These are phyloP conservation scores for Backusella psychrophila DNA, from an alignment of 192 early-diverging fungal genomes.

Conservation along the genomic window DNA sequence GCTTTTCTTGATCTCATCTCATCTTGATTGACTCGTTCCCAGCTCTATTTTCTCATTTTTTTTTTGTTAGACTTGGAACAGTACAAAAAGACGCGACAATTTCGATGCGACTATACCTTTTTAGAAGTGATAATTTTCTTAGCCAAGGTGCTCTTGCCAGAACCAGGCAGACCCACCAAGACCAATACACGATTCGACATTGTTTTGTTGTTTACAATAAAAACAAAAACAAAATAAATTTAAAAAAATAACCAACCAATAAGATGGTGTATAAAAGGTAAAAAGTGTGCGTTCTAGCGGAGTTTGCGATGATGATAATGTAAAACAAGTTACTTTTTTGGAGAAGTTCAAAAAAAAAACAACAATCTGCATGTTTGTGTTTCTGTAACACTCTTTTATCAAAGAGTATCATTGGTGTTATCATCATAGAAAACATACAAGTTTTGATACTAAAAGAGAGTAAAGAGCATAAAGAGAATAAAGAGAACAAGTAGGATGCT, in stretches of 20 bases:
- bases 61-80: neutral
- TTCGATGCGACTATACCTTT: conserved; percentile 15
- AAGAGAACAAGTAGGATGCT: neutral
- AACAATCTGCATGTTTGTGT: conserved; percentile 1
- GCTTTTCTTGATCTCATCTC: conserved; percentile 62
- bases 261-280: neutral
- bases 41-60: conserved; percentile 22
- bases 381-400: neutral
- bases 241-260: conserved; percentile 6
- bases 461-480: neutral
- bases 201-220: neutral
- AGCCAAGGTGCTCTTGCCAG: conserved; percentile 73
- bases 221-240: neutral
- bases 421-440: neutral
- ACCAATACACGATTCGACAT: conserved; percentile 47
- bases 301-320: neutral
- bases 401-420: neutral
- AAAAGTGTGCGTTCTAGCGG: conserved; percentile 23
- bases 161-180: conserved; percentile 73
- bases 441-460: too few relatives aligned
- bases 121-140: conserved; percentile 41
- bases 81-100: neutral
- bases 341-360: neutral
- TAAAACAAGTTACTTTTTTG: neutral
- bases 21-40: conserved; percentile 74